These are phyloP conservation scores for Populus deltoides DNA, from an alignment of 345 rosid species.

Conservation along the genomic window DNA sequence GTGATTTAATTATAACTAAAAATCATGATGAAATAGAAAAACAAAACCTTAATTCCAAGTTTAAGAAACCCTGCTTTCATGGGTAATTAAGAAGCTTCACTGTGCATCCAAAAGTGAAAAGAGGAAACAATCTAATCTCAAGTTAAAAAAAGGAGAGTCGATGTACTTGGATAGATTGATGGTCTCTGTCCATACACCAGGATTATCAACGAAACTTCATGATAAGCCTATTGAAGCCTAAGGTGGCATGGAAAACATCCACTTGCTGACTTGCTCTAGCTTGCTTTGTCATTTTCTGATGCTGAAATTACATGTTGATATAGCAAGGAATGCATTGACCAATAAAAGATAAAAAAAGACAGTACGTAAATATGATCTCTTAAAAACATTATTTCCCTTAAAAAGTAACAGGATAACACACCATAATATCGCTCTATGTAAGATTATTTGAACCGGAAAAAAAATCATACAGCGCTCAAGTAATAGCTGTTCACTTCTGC, in stretches of 20 bases:
- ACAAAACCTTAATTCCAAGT: too few relatives aligned
- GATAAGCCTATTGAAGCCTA: neutral
- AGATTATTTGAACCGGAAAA: neutral
- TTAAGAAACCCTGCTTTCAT: too few relatives aligned
- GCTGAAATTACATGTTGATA: neutral
- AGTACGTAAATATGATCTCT: neutral
- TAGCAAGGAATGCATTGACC: too few relatives aligned
- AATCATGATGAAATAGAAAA: too few relatives aligned
- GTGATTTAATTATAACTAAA: too few relatives aligned
- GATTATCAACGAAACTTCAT: neutral
- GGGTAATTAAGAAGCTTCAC: too few relatives aligned
- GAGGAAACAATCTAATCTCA: too few relatives aligned
- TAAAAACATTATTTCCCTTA: neutral
- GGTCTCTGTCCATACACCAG: neutral
- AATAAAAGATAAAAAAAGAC: neutral
- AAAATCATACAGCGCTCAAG: neutral
- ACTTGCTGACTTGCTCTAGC: neutral
- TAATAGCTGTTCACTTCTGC: neutral
- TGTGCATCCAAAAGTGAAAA: too few relatives aligned
- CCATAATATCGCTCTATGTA: neutral
- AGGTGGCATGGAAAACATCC: neutral
- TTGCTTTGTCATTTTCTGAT: neutral
- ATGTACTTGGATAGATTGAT: neutral
- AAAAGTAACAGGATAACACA: neutral
- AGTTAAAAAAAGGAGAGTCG: too few relatives aligned